These are phyloP conservation scores for Nelumbo lutea DNA, from an alignment of 164 flowering plant species.

Conservation along the genomic window DNA sequence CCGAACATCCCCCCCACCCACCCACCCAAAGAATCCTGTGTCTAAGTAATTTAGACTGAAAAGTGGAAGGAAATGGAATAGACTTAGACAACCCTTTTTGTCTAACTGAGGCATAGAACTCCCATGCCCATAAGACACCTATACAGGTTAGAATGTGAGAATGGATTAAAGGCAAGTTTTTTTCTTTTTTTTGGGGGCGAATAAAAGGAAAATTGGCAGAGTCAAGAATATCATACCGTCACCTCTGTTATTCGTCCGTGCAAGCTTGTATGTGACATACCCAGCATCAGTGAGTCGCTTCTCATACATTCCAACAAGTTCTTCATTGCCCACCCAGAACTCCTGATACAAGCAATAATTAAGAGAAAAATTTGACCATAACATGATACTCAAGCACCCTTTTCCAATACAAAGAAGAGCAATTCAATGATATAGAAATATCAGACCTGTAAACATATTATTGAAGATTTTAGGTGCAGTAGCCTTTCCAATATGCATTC, in stretches of 20 bases:
- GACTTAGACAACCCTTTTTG: too few species aligned
- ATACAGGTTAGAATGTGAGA: too few species aligned
- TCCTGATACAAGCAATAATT: conserved; percentile 11
- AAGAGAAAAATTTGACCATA: background rate
- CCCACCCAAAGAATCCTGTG: too few species aligned
- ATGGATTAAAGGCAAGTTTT: too few species aligned
- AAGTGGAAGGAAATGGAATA: too few species aligned
- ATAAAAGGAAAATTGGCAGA: too few species aligned
- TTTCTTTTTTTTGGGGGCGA: too few species aligned
- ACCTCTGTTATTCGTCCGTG: conserved; percentile 26
- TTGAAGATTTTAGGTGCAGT: conserved; percentile 14
- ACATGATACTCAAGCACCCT: background rate
- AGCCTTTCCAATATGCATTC: conserved; percentile 20
- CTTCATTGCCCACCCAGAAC: conserved; percentile 28
- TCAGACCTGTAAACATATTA: conserved; percentile 28
- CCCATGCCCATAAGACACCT: too few species aligned
- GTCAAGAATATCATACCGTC: conserved; percentile 18
- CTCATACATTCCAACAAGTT: conserved; percentile 26
- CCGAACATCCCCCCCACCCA: too few species aligned
- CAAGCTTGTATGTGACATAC: conserved; percentile 24
- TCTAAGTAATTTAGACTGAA: too few species aligned
- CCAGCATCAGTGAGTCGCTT: conserved; percentile 21
- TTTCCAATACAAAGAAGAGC: background rate
- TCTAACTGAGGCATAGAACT: too few species aligned
- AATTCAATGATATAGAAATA: background rate